A percentile compares a stretch with the other conserved stretches of the same genome.
phyloP scores from a whole-genome alignment of 352 stramenopile genomes.

The Pythium brachiatum region DNA sequence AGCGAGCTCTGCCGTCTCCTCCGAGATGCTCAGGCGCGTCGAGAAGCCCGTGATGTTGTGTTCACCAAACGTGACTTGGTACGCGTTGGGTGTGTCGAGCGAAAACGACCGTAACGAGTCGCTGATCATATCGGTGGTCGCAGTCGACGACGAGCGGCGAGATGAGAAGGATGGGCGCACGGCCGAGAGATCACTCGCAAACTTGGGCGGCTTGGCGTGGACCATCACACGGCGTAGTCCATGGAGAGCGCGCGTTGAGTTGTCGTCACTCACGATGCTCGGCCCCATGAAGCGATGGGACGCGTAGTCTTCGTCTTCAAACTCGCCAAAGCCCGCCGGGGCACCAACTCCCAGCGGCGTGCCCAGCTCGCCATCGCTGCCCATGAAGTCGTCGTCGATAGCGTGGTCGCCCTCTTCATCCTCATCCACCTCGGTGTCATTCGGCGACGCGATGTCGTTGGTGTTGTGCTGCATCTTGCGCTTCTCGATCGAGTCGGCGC shows the following conservation, averaged over 20 bases:
- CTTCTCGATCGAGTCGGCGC: conserved; percentile 2
- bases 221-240: conserved; percentile 57
- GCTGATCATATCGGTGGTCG: not conserved
- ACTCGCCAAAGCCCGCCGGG: conserved; percentile 43
- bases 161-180: conserved; percentile 18
- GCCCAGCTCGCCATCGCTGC: conserved; percentile 43
- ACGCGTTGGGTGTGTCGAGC: conserved; percentile 37
- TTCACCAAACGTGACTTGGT: conserved; percentile 64
- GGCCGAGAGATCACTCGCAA: conserved; percentile 47
- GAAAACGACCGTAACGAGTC: conserved; percentile 18
- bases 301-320: conserved; percentile 36
- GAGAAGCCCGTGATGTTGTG: conserved; percentile 42
- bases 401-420: conserved; percentile 32
- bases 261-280: conserved; percentile 38
- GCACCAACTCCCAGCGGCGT: conserved; percentile 54
- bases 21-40: conserved; percentile 23
- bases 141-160: conserved; percentile 15
- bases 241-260: conserved; percentile 46
- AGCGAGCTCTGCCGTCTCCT: conserved; percentile 32
- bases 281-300: conserved; percentile 69
- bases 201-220: conserved; percentile 61
- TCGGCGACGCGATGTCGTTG: conserved; percentile 15
- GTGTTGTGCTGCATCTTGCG: not conserved
- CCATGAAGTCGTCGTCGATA: conserved; percentile 13
- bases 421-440: conserved; percentile 29